phyloP scores from a whole-genome alignment of 2,329 filamentous ascomycete species.

The Xenosphaeropsis pyriputrescens region DNA sequence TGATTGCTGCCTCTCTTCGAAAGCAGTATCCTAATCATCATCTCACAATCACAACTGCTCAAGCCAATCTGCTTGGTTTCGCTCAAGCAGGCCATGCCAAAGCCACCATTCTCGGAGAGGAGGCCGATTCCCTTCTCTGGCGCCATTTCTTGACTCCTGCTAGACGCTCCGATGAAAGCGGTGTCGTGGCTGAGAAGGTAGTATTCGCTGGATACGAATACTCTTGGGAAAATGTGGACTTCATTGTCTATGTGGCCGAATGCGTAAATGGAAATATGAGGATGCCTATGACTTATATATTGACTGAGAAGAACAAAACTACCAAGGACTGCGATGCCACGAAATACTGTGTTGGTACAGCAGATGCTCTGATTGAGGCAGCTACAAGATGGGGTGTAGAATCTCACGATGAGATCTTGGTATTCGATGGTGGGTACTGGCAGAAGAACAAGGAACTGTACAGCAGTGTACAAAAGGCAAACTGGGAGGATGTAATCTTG shows the following conservation, averaged over 20 bases:
- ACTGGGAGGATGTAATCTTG: conserved; percentile 54
- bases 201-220: conserved; percentile 12
- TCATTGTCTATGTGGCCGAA: conserved; percentile 11
- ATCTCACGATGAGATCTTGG: conserved; percentile 49
- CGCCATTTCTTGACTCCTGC: conserved; percentile 10
- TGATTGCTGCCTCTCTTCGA: conserved; percentile 8
- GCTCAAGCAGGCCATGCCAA: conserved; percentile 8
- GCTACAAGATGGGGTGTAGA: conserved; percentile 38
- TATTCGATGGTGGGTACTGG: conserved; percentile 51
- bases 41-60: conserved; percentile 6
- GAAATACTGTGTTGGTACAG: conserved; percentile 7
- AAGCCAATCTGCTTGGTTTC: conserved; percentile 9
- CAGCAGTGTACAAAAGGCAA: conserved; percentile 34
- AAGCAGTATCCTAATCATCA: conserved; percentile 10
- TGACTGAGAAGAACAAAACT: too few species aligned
- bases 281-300: conserved; percentile 1
- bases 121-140: conserved; percentile 5
- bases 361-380: conserved; percentile 37
- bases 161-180: conserved; percentile 10
- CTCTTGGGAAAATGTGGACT: conserved; percentile 7
- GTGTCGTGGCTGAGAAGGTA: conserved; percentile 6
- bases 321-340: conserved; percentile 1
- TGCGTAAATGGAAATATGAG: conserved; percentile 6
- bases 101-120: conserved; percentile 4
- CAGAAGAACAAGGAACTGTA: conserved; percentile 46